Base-by-base conservation (phyloP, 495 filamentous ascomycete genomes). In the Rhizodiscina lignyota region DNA sequence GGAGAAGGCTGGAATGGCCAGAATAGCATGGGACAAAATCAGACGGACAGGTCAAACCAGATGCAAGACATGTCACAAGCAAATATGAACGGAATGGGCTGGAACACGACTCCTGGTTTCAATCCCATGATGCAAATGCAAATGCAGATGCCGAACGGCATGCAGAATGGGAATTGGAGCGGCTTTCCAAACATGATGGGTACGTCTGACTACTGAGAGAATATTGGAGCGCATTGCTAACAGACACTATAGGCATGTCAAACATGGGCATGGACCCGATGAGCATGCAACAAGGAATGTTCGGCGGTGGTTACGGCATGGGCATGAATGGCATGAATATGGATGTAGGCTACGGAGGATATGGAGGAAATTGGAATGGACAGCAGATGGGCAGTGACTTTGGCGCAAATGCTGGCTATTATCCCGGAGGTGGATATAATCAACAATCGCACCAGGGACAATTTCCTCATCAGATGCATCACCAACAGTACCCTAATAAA, bases 221-320 rank as follows among this genome's bases (percentile, higher is more conserved):
- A 32, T 18, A 8, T 8, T 8, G 24, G 8, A 8, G 24, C 8
- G 13, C 24, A 8, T 27, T 8, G 13, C 24, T 10, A 17, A 33
- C 30, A 33, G 10, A 17, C 8, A 12, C 16, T 8, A 27, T 38
- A 80, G 79, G 69, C 47, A 83, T 83, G 76, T 63, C 72, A 42
- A 74, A 72, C 51, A 83, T 86, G 75, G 63, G 62, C 52, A 84
- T 93, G 79, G 81, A 84, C 65, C 81, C 79, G 47, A 86, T 86
- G 79, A 64, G 66, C 61, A 81, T 83, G 71, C 63, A 61, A 57
- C 80, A 89, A 59, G 76, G 71, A 55, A 87, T 91, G 78, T 82
- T 80, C 69, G 77, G 79, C 57, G 81, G 78, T 61, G 76, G 76
- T 49, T 66, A 68, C 55, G 76, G 74, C 63, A 84, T 85, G 79